Evolutionary conservation across 192 early-diverging fungal species (phyloP), one percentile per base, ranked within the genome.

Genomic region (Mortierella claussenii): DNA sequence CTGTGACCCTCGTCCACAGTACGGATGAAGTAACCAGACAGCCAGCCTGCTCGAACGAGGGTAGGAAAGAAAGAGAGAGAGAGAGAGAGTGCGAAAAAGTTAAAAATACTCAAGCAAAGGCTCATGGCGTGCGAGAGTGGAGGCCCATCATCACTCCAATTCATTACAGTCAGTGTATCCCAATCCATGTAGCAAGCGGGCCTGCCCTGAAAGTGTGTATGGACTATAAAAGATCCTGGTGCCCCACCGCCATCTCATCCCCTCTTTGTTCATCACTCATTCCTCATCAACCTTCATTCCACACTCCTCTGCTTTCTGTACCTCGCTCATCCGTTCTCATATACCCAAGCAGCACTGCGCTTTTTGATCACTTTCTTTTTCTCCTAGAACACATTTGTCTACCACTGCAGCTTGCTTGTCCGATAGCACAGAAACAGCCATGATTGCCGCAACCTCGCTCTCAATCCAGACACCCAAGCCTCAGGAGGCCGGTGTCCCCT

Each of bases 391-490:
- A 10, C 7, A 13, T 53, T 13, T 27, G 10, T 13, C 21, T 20
- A 48, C 13, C 21, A 48, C 46, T 21, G 28, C 10, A 4, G 28
- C 20, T 7, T 13, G 20, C 20, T 7, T n/a, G 21, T 49, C 20
- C 48, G 15, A 27, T 12, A 26, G 27, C 48, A 20, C 36, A 12
- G 34, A 18, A n/a, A 11, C 20, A 43, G 46, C 27, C 48, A 67
- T 62, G 58, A 76, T 76, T 32, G 46, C 65, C 51, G 58, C 73
- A 0, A 20, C 64, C 17, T 49, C 73, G 17, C 73, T 76, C 54
- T 65, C 73, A 31, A 76, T 76, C 59, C 57, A 76, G 40, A 76
- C 73, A 6, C 73, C 73, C 54, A 76, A 76, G 73, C 55, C 36
- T 5, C 36, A 56, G 37, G 21, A 21, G 37, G 40, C n/a, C 23